phyloP scores from a whole-genome alignment of 2,329 filamentous ascomycete genomes.

The Colletotrichum coccodes region DNA sequence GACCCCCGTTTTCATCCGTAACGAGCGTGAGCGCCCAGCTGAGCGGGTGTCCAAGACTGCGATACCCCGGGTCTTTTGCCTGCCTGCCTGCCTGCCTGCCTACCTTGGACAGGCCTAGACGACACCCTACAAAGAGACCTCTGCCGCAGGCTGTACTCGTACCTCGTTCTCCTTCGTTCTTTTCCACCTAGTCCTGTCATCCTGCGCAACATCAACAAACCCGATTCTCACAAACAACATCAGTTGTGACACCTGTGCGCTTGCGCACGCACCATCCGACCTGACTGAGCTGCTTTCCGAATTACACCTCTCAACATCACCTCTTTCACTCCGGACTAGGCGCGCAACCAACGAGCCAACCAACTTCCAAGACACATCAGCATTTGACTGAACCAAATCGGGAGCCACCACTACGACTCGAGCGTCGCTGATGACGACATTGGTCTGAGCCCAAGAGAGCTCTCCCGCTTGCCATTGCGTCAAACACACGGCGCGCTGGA shows the following conservation, averaged over 20 bases:
- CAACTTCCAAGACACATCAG: slow-evolving; percentile 8
- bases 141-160: neutral
- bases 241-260: neutral
- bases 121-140: neutral
- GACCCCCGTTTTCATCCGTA: neutral
- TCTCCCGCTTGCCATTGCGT: slow-evolving; percentile 17
- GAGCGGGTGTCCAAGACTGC: neutral
- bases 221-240: neutral
- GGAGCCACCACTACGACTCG: slow-evolving; percentile 13
- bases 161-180: neutral
- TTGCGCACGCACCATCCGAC: neutral
- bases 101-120: no score
- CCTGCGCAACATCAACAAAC: neutral
- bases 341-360: neutral
- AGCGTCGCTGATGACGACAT: slow-evolving; percentile 24
- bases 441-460: slow-evolving; percentile 21
- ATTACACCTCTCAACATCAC: neutral
- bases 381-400: slow-evolving; percentile 22
- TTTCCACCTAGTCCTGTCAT: neutral
- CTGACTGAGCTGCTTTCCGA: neutral
- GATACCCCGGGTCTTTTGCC: neutral
- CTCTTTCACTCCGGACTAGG: neutral
- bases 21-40: neutral
- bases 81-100: neutral
- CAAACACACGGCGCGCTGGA: slow-evolving; percentile 8